Conservation (phyloP, 2,329 filamentous ascomycete genomes). For the Colletotrichum trifolii region DNA sequence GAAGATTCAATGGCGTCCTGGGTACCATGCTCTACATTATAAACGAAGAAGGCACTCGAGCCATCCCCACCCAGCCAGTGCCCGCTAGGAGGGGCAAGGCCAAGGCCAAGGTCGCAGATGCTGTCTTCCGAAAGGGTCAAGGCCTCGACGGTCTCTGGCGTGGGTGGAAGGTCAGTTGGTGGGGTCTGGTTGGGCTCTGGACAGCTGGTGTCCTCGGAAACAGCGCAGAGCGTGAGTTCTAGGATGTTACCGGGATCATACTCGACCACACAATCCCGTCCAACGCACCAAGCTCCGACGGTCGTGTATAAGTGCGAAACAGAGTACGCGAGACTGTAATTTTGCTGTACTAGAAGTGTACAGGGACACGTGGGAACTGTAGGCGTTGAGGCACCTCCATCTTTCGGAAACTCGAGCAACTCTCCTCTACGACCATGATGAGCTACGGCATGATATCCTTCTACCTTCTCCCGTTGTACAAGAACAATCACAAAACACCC, state of each 20-base stretch:
- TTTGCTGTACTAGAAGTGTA: slow-evolving; percentile 32
- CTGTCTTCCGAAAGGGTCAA: slow-evolving; percentile 69
- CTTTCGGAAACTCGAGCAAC: slow-evolving; percentile 33
- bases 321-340: slow-evolving; percentile 12
- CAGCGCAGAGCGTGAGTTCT: slow-evolving; percentile 71
- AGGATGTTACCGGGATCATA: slow-evolving; percentile 34
- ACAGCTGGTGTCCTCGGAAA: slow-evolving; percentile 72
- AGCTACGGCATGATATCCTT: slow-evolving; percentile 57
- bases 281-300: not conserved
- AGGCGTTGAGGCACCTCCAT: slow-evolving; percentile 11
- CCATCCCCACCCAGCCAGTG: slow-evolving; percentile 49
- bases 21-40: slow-evolving; percentile 91
- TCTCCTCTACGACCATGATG: slow-evolving; percentile 53
- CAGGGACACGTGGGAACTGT: slow-evolving; percentile 18
- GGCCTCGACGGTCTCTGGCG: slow-evolving; percentile 76
- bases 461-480: slow-evolving; percentile 38
- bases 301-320: not conserved
- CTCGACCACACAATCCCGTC: slow-evolving; percentile 5
- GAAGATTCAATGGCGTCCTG: slow-evolving; percentile 85
- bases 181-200: slow-evolving; percentile 81
- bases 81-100: slow-evolving; percentile 47
- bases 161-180: slow-evolving; percentile 82
- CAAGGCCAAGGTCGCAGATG: slow-evolving; percentile 51
- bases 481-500: slow-evolving; percentile 14
- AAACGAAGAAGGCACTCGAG: slow-evolving; percentile 79